phyloP scores from a whole-genome alignment of 352 stramenopile species.

The Phytophthora foliorum region DNA sequence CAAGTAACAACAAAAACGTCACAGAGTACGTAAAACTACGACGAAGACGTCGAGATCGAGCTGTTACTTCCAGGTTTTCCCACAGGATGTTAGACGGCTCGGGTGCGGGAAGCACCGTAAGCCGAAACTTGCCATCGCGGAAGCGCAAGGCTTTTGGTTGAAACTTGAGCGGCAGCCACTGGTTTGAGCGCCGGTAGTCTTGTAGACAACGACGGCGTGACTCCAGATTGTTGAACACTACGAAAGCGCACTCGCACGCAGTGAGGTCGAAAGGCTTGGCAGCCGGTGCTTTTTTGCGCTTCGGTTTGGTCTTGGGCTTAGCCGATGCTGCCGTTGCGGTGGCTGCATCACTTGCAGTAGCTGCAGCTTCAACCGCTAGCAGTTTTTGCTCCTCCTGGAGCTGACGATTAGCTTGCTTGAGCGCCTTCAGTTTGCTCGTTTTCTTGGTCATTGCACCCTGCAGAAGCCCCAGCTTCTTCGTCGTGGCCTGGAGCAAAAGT shows the following conservation, averaged over 20 bases:
- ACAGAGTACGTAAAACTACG: slow-evolving; percentile 77
- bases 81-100: slow-evolving; percentile 91
- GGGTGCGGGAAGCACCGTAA: slow-evolving; percentile 65
- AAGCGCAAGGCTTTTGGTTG: slow-evolving; percentile 75
- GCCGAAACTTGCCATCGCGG: slow-evolving; percentile 49
- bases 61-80: slow-evolving; percentile 86
- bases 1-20: slow-evolving; percentile 78
- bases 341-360: not conserved
- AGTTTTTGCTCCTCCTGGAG: slow-evolving; percentile 23
- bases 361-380: slow-evolving; percentile 9
- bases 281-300: slow-evolving; percentile 29
- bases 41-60: slow-evolving; percentile 64
- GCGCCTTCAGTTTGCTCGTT: slow-evolving; percentile 69
- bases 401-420: slow-evolving; percentile 50
- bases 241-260: slow-evolving; percentile 82
- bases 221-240: slow-evolving; percentile 91
- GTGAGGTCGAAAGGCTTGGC: slow-evolving; percentile 62
- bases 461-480: slow-evolving; percentile 43
- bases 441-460: slow-evolving; percentile 57
- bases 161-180: slow-evolving; percentile 52
- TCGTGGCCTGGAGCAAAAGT: slow-evolving; percentile 44
- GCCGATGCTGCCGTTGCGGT: not conserved
- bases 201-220: slow-evolving; percentile 74
- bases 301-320: slow-evolving; percentile 35
- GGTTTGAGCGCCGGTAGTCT: slow-evolving; percentile 75